phyloP scores from a whole-genome alignment of 2,329 filamentous ascomycete species.

The Pyrenophora graminea region DNA sequence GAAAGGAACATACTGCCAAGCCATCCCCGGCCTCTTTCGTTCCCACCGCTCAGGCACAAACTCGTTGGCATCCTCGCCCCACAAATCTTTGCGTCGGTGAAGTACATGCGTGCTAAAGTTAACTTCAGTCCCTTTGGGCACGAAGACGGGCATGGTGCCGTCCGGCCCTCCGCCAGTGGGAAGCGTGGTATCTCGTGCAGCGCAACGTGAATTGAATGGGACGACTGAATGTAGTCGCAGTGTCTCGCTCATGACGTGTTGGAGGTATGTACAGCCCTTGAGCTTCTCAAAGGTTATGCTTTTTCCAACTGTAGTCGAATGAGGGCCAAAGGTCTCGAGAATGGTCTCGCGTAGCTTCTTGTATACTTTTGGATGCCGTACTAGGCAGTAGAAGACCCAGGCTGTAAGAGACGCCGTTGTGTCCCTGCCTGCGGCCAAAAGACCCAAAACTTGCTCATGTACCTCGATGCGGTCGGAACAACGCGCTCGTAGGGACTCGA shows the following conservation, averaged over 20 bases:
- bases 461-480: slow-evolving; percentile 7
- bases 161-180: slow-evolving; percentile 35
- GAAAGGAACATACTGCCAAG: slow-evolving; percentile 32
- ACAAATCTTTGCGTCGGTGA: slow-evolving; percentile 27
- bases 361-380: slow-evolving; percentile 41
- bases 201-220: slow-evolving; percentile 27
- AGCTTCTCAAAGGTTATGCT: slow-evolving; percentile 11
- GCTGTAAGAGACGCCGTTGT: slow-evolving; percentile 51
- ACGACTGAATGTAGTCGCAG: slow-evolving; percentile 30
- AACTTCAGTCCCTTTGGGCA: slow-evolving; percentile 20
- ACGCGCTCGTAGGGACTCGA: slow-evolving; percentile 4
- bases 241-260: slow-evolving; percentile 29
- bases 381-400: slow-evolving; percentile 45
- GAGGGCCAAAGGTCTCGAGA: slow-evolving; percentile 42
- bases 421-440: slow-evolving; percentile 59
- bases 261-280: slow-evolving; percentile 23
- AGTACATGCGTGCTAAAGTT: slow-evolving; percentile 19
- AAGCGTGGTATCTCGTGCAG: slow-evolving; percentile 29
- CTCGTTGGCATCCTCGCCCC: slow-evolving; percentile 26
- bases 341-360: slow-evolving; percentile 43
- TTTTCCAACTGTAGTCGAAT: slow-evolving; percentile 15
- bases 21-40: slow-evolving; percentile 8
- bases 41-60: slow-evolving; percentile 33
- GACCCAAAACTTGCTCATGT: slow-evolving; percentile 52
- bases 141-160: slow-evolving; percentile 27